Percentiles rank a stretch among this genome's conserved stretches.
phyloP scores from a whole-genome alignment of 169 alveolate genomes.

The Plasmodium gaboni region DNA sequence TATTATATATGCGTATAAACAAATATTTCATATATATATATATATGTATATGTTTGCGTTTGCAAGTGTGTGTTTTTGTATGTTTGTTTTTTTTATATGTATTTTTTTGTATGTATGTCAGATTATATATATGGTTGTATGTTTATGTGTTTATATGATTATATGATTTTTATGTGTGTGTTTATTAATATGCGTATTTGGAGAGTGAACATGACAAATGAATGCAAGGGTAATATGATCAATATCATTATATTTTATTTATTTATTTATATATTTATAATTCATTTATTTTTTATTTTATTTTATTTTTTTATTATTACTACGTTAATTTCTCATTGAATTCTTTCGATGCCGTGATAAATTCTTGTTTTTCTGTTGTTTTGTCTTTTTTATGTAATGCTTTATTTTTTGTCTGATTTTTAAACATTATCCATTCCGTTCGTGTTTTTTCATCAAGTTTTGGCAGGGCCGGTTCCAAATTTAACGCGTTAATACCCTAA shows the following conservation, averaged over 20 bases:
- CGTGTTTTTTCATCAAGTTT: slow-evolving; percentile 70
- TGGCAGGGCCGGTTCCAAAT: slow-evolving; percentile 79
- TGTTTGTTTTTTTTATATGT: too few species aligned
- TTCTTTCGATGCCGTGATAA: slow-evolving; percentile 67
- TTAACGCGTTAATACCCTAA: slow-evolving; percentile 80
- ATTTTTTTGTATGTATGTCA: too few species aligned
- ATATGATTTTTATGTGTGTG: too few species aligned
- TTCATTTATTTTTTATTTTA: not conserved
- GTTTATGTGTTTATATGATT: too few species aligned
- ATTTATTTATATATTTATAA: slow-evolving; percentile 1
- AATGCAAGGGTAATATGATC: too few species aligned
- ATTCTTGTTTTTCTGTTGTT: slow-evolving; percentile 55
- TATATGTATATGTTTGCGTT: too few species aligned
- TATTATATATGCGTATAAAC: too few species aligned
- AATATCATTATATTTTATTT: not conserved
- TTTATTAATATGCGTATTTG: too few species aligned
- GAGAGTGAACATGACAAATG: too few species aligned
- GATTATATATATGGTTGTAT: too few species aligned
- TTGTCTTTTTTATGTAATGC: slow-evolving; percentile 49
- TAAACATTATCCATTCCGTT: slow-evolving; percentile 74
- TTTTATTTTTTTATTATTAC: slow-evolving; percentile 25
- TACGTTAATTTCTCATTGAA: slow-evolving; percentile 64
- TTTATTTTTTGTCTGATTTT: slow-evolving; percentile 53
- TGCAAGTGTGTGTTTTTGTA: too few species aligned
- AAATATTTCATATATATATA: too few species aligned